These are phyloP conservation scores for Letharia columbiana DNA, from an alignment of 495 filamentous ascomycete genomes.

Conservation along the genomic window DNA sequence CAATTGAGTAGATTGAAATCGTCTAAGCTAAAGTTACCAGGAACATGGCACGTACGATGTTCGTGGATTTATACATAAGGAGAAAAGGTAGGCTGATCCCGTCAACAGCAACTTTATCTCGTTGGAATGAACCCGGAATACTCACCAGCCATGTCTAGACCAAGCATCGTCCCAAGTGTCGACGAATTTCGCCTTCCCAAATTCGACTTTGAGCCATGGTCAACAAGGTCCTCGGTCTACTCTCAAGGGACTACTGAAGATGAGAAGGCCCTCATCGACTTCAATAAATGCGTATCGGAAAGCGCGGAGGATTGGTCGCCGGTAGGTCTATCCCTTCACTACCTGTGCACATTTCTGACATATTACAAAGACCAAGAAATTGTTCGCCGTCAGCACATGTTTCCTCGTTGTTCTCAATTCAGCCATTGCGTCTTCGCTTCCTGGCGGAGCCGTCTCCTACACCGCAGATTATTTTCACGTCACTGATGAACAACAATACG, in stretches of 20 bases:
- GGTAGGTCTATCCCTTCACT: constrained; percentile 21
- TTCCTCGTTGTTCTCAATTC: constrained; percentile 55
- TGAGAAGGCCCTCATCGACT: constrained; percentile 2
- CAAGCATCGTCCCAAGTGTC: not conserved
- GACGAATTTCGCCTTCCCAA: not conserved
- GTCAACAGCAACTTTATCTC: not conserved
- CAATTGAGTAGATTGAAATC: too few species aligned
- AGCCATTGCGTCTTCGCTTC: constrained; percentile 51
- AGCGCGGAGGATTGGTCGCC: constrained; percentile 36
- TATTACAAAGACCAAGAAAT: constrained; percentile 36
- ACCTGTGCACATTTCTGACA: not conserved
- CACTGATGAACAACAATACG: constrained; percentile 21
- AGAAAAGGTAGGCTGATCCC: not conserved
- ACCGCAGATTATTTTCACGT: constrained; percentile 6
- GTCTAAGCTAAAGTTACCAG: not conserved
- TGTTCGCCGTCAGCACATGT: constrained; percentile 39
- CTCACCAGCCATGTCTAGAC: not conserved
- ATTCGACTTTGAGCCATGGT: constrained; percentile 1
- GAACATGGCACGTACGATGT: not conserved
- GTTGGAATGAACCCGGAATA: not conserved
- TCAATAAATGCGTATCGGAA: not conserved
- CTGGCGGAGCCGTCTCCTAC: constrained; percentile 41
- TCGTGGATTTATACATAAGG: not conserved
- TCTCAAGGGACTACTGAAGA: not conserved
- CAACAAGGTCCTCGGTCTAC: not conserved